Evolutionary conservation across 2,329 filamentous ascomycete species (phyloP), one percentile per base, ranked within the genome.

Genomic region (Fusarium sp.): DNA sequence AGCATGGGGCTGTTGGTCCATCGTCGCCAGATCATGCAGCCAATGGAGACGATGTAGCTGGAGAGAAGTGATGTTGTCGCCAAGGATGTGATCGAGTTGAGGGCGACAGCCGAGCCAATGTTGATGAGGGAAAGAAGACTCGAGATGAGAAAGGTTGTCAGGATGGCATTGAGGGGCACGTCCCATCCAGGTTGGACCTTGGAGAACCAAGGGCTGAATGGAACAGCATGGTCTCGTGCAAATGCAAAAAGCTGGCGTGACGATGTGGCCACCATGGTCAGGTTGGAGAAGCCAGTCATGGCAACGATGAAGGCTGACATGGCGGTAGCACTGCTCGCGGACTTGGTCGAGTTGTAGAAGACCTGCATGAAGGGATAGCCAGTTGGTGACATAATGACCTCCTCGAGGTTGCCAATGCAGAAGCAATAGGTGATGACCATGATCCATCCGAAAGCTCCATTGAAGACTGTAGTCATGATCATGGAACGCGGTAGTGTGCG

Each of bases 341-440:
- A 77, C n/a, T 63, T 25, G 3, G 75, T 77, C 2, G 76, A 76
- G 62, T 76, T 77, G 9, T 60, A 50, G 5, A 77, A 77, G 1
- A 77, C 76, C 1, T 77, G 71, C 75, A 77, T 77, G 11, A 76
- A 77, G 2, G 76, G 76, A 2, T 77, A 64, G 4, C 75, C 76
- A 0, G 75, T 77, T 0, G 76, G 73, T 0, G 76, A 77, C 0
- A 35, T n/a, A 3, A 77, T 69, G 2, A 77, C 75, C 20, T 77
- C 66, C 2, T 54, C 76, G 5, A 77, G 59, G 8, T 77, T 58
- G 1, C 75, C 75, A 2, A 77, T 70, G 52, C 76, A 77, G 48
- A 77, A 77, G 2, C 75, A 77, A 6, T 66, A 77, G 0, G 76
- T 77, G 18, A 77, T 77, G 0, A 77, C 72, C 76, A 77, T 77